phyloP scores from a whole-genome alignment of 352 stramenopile species.

The Lagenidium giganteum region DNA sequence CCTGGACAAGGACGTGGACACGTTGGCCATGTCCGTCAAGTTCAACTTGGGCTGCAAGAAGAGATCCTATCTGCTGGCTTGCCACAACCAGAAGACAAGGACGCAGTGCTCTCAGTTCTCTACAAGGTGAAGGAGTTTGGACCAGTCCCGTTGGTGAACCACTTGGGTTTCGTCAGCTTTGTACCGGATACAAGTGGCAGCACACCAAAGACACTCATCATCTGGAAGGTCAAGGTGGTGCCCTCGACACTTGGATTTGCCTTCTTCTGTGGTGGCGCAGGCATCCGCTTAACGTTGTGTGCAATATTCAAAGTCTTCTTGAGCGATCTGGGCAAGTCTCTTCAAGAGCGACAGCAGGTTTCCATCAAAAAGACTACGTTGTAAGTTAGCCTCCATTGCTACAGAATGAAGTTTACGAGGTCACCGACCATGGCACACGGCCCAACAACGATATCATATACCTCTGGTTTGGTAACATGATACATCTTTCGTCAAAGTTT shows the following conservation, averaged over 20 bases:
- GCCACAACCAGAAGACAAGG: constrained; percentile 21
- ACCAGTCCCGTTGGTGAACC: constrained; percentile 30
- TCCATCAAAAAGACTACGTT: too few species aligned
- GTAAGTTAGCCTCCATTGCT: too few species aligned
- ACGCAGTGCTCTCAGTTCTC: constrained; percentile 35
- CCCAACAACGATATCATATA: too few species aligned
- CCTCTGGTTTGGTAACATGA: too few species aligned
- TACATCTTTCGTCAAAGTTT: too few species aligned
- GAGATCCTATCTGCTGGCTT: constrained; percentile 61
- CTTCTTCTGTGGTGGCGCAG: constrained; percentile 45
- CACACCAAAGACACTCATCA: constrained; percentile 28
- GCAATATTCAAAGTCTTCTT: constrained; percentile 24
- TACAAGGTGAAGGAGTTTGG: constrained; percentile 48
- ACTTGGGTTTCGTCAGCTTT: constrained; percentile 57
- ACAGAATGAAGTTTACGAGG: too few species aligned
- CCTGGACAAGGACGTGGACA: constrained; percentile 42
- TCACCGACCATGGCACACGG: too few species aligned
- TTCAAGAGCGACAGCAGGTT: too few species aligned
- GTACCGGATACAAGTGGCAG: constrained; percentile 28
- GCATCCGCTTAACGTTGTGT: constrained; percentile 29
- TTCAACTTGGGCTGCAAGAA: constrained; percentile 48
- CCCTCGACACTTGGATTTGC: constrained; percentile 38
- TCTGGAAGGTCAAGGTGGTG: constrained; percentile 57
- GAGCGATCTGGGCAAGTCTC: not conserved
- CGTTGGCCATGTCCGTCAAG: constrained; percentile 39